Evolutionary conservation across 352 stramenopile genomes (phyloP).

Genomic region (Pythium scleroteichum): DNA sequence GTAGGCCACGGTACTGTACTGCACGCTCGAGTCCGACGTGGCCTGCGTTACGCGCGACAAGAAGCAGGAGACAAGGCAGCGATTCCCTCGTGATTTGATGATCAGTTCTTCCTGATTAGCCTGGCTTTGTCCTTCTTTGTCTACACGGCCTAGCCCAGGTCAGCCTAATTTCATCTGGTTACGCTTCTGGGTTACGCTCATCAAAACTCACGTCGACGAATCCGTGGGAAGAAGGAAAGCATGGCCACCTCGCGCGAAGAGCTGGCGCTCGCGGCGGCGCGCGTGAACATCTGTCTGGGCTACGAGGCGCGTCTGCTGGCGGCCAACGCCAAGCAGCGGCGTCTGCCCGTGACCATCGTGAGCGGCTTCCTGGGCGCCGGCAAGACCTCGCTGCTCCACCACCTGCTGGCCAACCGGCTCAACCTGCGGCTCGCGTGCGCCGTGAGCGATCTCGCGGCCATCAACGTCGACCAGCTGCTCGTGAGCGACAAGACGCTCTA

Average conservation of each 20-base stretch:
- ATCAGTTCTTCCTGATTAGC: too few species aligned
- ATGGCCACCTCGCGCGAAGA: conserved; percentile 14
- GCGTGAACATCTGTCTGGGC: conserved; percentile 59
- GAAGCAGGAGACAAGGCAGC: too few species aligned
- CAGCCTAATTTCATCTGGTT: too few species aligned
- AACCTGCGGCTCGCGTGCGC: conserved; percentile 71
- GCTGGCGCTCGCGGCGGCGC: conserved; percentile 44
- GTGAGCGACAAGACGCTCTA: conserved; percentile 40
- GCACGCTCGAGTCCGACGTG: too few species aligned
- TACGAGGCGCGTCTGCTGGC: conserved; percentile 56
- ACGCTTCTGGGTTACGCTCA: too few species aligned
- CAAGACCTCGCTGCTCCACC: conserved; percentile 70
- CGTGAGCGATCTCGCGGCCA: conserved; percentile 63
- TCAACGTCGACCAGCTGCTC: conserved; percentile 74
- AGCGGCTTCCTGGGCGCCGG: conserved; percentile 66
- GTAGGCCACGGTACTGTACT: too few species aligned
- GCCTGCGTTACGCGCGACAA: too few species aligned
- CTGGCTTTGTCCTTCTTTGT: too few species aligned
- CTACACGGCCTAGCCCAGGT: too few species aligned
- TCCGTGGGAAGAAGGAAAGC: too few species aligned
- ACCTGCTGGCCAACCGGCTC: conserved; percentile 62
- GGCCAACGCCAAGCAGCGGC: conserved; percentile 44
- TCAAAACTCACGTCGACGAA: too few species aligned
- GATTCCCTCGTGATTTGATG: too few species aligned
- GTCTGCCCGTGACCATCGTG: conserved; percentile 65